These are phyloP conservation scores for Candida insectalens DNA, from an alignment of 805 yeast species.

Conservation along the genomic window DNA sequence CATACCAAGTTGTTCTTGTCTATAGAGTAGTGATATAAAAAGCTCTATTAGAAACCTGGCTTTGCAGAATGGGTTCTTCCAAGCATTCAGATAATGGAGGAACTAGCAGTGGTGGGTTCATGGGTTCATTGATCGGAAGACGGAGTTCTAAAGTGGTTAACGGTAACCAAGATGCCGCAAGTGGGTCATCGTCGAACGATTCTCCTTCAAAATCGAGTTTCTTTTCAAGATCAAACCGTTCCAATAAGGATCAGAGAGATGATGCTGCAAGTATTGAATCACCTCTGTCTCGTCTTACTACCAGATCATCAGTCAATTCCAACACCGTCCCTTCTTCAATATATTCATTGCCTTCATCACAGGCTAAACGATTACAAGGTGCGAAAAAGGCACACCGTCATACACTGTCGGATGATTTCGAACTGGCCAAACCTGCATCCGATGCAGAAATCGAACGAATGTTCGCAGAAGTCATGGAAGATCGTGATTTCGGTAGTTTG, in stretches of 20 bases:
- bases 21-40: no score
- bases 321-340: conserved; percentile 11
- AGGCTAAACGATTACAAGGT: conserved; percentile 19
- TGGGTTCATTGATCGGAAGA: conserved; percentile 5
- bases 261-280: conserved; percentile 8
- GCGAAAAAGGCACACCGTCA: conserved; percentile 23
- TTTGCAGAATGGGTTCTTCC: no score
- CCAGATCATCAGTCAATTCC: conserved; percentile 15
- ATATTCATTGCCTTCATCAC: conserved; percentile 19
- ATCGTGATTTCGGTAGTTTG: conserved; percentile 59
- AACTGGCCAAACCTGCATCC: conserved; percentile 59
- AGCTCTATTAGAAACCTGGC: no score
- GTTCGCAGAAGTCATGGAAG: conserved; percentile 74
- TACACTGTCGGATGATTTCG: conserved; percentile 29
- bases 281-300: conserved; percentile 18
- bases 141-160: conserved; percentile 4
- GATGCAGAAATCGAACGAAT: conserved; percentile 58
- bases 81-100: no score
- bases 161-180: no score
- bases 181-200: conserved; percentile 3
- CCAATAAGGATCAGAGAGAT: not conserved
- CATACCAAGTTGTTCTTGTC: no score
- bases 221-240: conserved; percentile 7
- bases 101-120: no score
- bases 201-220: conserved; percentile 16